Percentiles rank a stretch among this genome's conserved stretches.
These are phyloP conservation scores for Hypsizygus ulmarius DNA, from an alignment of 1,284 basidiomycete species.

Conservation along the genomic window DNA sequence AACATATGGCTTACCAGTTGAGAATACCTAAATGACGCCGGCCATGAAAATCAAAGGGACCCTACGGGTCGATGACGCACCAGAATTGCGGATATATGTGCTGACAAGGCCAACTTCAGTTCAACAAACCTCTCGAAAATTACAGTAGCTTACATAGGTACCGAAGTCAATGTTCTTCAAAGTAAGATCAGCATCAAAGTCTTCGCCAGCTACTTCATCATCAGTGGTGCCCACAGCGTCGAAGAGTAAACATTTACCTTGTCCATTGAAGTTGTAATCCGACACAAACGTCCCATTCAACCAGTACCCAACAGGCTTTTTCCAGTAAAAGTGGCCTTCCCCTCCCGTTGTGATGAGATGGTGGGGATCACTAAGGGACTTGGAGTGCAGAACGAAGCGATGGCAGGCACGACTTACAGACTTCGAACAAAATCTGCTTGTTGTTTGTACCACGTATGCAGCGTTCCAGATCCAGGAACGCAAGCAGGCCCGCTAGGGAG, in stretches of 20 bases:
- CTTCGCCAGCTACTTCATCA: slow-evolving; percentile 44
- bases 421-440: slow-evolving; percentile 36
- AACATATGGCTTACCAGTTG: slow-evolving; percentile 25
- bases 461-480: slow-evolving; percentile 43
- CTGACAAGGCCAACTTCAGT: slow-evolving; percentile 26
- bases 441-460: slow-evolving; percentile 50
- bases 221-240: not conserved
- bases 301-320: slow-evolving; percentile 40
- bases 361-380: slow-evolving; percentile 42
- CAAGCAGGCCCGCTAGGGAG: slow-evolving; percentile 45
- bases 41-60: not conserved
- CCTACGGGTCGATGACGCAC: slow-evolving; percentile 25
- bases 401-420: slow-evolving; percentile 36
- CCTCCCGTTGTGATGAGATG: slow-evolving; percentile 59
- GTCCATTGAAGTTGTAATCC: slow-evolving; percentile 57
- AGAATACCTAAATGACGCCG: slow-evolving; percentile 30
- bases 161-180: slow-evolving; percentile 57
- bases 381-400: not conserved
- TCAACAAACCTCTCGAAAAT: not conserved
- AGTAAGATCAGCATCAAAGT: slow-evolving; percentile 48
- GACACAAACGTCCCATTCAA: slow-evolving; percentile 40
- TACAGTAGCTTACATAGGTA: slow-evolving; percentile 41
- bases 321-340: slow-evolving; percentile 57
- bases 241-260: slow-evolving; percentile 32
- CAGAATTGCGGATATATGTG: slow-evolving; percentile 55